phyloP scores from a whole-genome alignment of 768 basidiomycete species.

The Macrocybe gigantea region DNA sequence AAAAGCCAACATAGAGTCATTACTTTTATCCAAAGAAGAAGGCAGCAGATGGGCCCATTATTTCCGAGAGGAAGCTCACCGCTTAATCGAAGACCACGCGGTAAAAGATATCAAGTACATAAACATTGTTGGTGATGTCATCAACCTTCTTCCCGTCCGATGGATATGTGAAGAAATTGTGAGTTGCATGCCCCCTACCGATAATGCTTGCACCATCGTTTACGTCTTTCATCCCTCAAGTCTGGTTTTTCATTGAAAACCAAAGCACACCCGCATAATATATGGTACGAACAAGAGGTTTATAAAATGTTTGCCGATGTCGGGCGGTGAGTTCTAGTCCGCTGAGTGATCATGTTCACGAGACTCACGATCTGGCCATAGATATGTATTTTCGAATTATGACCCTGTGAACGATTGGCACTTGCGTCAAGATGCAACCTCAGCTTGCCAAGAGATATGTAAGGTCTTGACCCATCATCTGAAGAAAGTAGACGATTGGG shows the following conservation, averaged over 20 bases:
- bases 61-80: constrained; percentile 26
- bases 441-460: constrained; percentile 24
- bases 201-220: neutral
- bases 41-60: constrained; percentile 15
- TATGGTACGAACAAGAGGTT: constrained; percentile 32
- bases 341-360: neutral
- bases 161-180: constrained; percentile 60
- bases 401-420: constrained; percentile 42
- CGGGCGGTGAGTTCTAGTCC: constrained; percentile 33
- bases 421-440: constrained; percentile 27
- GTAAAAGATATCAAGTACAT: constrained; percentile 26
- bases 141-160: constrained; percentile 54
- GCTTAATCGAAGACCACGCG: constrained; percentile 24
- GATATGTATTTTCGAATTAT: constrained; percentile 41
- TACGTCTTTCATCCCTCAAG: constrained; percentile 18
- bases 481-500: no score
- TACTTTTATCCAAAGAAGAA: neutral
- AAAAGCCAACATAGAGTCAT: constrained; percentile 9
- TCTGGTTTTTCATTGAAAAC: constrained; percentile 40
- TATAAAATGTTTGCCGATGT: constrained; percentile 41
- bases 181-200: constrained; percentile 16
- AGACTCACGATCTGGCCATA: constrained; percentile 8
- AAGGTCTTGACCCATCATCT: no score
- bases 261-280: constrained; percentile 19
- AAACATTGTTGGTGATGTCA: constrained; percentile 64